phyloP scores from a whole-genome alignment of 2,329 filamentous ascomycete species.

The Epichloe bromicola region DNA sequence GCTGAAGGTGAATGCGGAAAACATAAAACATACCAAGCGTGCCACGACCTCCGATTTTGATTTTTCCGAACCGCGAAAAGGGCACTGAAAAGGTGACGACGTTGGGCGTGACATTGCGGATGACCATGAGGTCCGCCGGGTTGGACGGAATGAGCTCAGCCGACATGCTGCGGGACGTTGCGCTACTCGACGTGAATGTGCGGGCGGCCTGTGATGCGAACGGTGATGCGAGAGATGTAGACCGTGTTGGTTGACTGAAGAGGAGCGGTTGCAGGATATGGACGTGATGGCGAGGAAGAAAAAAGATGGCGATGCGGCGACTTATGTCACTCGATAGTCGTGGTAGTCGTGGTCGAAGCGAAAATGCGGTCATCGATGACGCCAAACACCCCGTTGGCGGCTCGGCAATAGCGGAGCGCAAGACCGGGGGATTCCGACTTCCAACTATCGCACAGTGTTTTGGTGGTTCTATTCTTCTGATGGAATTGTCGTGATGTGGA shows the following conservation, averaged over 20 bases:
- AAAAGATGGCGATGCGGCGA: neutral
- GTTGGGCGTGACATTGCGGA: slow-evolving; percentile 69
- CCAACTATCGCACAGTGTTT: no score
- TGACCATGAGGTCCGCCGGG: slow-evolving; percentile 77
- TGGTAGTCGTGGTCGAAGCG: neutral
- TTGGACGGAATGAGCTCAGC: slow-evolving; percentile 53
- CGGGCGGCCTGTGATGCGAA: neutral
- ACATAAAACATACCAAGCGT: slow-evolving; percentile 61
- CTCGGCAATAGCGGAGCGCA: neutral
- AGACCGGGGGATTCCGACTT: no score
- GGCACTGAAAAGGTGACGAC: slow-evolving; percentile 71
- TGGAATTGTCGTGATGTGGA: no score
- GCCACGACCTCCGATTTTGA: slow-evolving; percentile 77
- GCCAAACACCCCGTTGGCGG: neutral
- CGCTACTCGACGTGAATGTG: slow-evolving; percentile 8
- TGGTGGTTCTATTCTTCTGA: no score
- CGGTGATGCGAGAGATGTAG: neutral
- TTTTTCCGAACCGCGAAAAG: slow-evolving; percentile 64
- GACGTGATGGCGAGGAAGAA: neutral
- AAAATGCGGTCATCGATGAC: slow-evolving; percentile 3
- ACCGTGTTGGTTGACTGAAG: neutral
- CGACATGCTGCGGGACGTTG: slow-evolving; percentile 25
- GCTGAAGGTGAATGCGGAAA: no score
- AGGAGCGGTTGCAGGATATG: neutral
- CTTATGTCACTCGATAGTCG: neutral